phyloP scores from a whole-genome alignment of 805 yeast species.

The Candida argentea region DNA sequence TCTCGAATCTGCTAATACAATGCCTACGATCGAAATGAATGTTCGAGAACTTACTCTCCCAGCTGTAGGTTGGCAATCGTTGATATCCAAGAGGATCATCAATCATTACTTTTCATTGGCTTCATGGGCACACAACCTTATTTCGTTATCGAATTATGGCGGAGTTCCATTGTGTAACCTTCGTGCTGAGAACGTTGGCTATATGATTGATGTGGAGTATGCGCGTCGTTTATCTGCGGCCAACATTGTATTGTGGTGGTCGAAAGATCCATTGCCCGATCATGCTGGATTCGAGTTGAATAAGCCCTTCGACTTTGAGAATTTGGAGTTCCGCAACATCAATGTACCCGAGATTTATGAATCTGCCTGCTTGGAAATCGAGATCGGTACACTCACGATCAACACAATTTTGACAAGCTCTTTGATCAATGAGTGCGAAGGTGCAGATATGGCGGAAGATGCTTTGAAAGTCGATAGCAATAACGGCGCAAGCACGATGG shows the following conservation, averaged over 20 bases:
- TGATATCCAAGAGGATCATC: constrained; percentile 52
- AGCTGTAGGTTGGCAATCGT: constrained; percentile 73
- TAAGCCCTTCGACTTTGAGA: constrained; percentile 43
- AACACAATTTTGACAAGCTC: constrained; percentile 84
- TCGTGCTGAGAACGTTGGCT: constrained; percentile 65
- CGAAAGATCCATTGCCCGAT: constrained; percentile 68
- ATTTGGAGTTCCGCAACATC: constrained; percentile 56
- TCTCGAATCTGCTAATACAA: constrained; percentile 38
- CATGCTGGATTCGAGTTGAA: constrained; percentile 76
- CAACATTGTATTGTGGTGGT: constrained; percentile 89
- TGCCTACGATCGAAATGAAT: constrained; percentile 56
- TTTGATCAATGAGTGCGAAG: constrained; percentile 79
- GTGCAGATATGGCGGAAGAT: constrained; percentile 59
- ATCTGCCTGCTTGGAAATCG: constrained; percentile 68
- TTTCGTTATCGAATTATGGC: constrained; percentile 57
- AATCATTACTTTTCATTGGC: constrained; percentile 68
- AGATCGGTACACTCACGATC: constrained; percentile 68
- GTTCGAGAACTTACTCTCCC: constrained; percentile 53
- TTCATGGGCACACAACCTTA: constrained; percentile 58
- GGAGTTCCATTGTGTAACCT: constrained; percentile 83
- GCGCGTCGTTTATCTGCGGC: constrained; percentile 63
- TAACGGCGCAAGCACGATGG: constrained; percentile 42
- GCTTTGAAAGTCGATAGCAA: constrained; percentile 21
- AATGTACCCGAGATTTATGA: constrained; percentile 74
- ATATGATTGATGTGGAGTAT: constrained; percentile 75